Percentiles rank a stretch among this genome's conserved stretches.
These are phyloP conservation scores for Melaleuca quinquenervia DNA, from an alignment of 345 rosid species.

Conservation along the genomic window DNA sequence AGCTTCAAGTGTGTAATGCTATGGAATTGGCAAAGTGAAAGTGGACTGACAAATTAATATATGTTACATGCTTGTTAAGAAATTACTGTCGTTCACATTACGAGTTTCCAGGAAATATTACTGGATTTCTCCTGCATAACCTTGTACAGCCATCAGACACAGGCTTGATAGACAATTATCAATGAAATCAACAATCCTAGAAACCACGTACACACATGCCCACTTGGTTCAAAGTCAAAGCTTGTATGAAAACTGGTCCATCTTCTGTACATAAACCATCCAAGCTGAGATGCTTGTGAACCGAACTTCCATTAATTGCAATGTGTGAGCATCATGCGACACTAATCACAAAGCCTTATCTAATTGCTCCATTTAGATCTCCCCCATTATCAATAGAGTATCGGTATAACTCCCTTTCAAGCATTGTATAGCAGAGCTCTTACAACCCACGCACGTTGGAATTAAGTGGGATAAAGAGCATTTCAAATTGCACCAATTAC, in stretches of 20 bases:
- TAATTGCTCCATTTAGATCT: not conserved
- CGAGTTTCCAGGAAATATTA: not conserved
- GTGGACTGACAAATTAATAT: not conserved
- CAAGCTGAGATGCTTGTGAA: conserved; percentile 21
- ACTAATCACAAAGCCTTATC: not conserved
- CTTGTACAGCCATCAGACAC: conserved; percentile 64
- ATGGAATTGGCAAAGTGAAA: not conserved
- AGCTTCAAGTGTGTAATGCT: not conserved
- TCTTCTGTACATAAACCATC: not conserved
- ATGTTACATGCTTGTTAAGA: not conserved
- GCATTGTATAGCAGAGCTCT: not conserved
- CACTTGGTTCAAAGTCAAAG: not conserved
- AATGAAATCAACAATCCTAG: not conserved
- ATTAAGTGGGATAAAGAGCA: not conserved
- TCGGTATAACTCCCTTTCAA: not conserved
- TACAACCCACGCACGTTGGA: not conserved
- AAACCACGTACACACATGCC: not conserved
- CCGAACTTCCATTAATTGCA: too few species aligned
- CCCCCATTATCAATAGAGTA: rapidly evolving
- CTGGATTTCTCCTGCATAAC: not conserved
- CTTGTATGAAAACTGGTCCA: not conserved
- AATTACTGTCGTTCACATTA: not conserved
- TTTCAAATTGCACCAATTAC: not conserved
- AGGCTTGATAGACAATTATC: conserved; percentile 75
- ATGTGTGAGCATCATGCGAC: not conserved